A percentile compares a stretch with the other conserved stretches of the same genome.
phyloP scores from a whole-genome alignment of 1,139 yeast species.

The Geotrichum candidum region DNA sequence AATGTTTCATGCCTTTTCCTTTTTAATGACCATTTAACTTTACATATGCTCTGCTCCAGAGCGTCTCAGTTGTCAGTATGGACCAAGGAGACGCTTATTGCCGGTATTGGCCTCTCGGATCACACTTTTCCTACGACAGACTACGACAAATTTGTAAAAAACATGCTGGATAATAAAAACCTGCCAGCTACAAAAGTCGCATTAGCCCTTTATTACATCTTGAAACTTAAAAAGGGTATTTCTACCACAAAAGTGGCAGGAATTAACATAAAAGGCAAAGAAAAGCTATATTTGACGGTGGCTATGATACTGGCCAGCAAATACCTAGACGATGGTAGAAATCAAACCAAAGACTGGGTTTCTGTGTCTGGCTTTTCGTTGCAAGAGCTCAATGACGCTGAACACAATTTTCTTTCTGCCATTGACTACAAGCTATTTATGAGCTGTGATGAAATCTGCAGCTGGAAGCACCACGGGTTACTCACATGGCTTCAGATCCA shows the following conservation, averaged over 20 bases:
- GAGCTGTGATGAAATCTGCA: background rate
- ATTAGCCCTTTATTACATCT: background rate
- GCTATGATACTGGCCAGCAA: background rate
- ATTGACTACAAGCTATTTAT: background rate
- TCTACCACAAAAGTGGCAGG: background rate
- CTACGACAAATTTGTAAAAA: background rate
- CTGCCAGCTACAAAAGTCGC: background rate
- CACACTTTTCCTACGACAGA: background rate
- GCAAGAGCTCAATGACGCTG: background rate
- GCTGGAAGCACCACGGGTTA: background rate
- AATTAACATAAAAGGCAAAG: background rate
- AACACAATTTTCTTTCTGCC: background rate
- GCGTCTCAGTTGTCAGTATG: background rate
- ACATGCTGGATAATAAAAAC: background rate
- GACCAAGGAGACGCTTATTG: background rate
- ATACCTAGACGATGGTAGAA: background rate
- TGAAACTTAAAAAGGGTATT: background rate
- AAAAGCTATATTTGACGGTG: background rate
- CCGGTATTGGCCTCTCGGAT: background rate
- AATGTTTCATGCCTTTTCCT: slow-evolving; percentile 32
- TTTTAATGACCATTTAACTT: slow-evolving; percentile 26
- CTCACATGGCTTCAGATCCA: background rate
- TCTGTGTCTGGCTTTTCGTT: background rate
- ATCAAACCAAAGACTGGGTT: background rate
- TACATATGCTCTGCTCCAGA: background rate